phyloP scores from a whole-genome alignment of 164 flowering plant genomes.

The Magnolia officinalis region DNA sequence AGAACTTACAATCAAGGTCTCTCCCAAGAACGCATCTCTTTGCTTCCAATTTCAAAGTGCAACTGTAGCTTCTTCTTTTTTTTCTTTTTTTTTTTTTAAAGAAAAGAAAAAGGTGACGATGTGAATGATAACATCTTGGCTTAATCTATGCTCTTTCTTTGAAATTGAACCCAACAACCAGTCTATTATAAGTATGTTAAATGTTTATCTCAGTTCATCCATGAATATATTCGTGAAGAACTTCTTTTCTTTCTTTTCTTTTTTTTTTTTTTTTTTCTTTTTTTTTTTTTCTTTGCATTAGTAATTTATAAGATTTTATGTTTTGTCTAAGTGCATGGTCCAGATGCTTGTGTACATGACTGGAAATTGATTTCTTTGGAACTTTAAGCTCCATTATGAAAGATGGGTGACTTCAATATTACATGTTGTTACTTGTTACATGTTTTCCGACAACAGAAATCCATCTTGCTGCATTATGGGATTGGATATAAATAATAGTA shows the following conservation, averaged over 20 bases:
- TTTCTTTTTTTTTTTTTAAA: constrained; percentile 60
- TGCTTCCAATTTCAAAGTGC: constrained; percentile 75
- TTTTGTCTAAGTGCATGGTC: neutral
- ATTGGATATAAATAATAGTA: neutral
- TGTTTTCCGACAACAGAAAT: neutral
- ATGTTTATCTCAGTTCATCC: neutral
- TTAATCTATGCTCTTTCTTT: neutral
- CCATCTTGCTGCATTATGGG: neutral
- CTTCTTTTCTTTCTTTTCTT: too few species aligned
- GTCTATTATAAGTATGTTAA: neutral
- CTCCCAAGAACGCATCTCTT: constrained; percentile 61
- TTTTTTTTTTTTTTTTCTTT: too few species aligned
- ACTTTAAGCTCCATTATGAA: too few species aligned
- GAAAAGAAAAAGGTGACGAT: constrained; percentile 47
- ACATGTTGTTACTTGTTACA: too few species aligned
- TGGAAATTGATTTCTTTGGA: neutral
- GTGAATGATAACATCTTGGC: constrained; percentile 51
- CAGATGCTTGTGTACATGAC: neutral
- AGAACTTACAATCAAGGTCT: constrained; percentile 91
- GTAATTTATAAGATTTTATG: neutral
- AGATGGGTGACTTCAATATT: too few species aligned
- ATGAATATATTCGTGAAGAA: neutral
- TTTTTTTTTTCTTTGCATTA: too few species aligned
- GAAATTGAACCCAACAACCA: neutral
- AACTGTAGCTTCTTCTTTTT: neutral